These are phyloP conservation scores for Hypoxylon rickii DNA, from an alignment of 495 filamentous ascomycete species.

Conservation along the genomic window DNA sequence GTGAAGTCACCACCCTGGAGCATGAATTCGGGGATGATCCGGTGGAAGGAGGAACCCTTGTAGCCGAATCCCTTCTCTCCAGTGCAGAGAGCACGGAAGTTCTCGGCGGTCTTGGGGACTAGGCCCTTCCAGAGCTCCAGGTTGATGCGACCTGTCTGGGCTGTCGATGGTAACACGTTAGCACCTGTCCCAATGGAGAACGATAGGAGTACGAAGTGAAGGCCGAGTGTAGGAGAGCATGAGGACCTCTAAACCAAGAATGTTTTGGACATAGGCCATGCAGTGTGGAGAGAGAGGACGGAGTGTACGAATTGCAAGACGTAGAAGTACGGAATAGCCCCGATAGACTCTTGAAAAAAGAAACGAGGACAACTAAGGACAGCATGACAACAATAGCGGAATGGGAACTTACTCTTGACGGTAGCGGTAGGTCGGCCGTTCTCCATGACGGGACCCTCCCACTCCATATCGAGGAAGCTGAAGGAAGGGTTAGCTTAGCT, in stretches of 20 bases:
- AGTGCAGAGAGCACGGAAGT: conserved; percentile 94
- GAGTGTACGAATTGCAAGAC: too few species aligned
- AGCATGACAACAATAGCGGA: conserved; percentile 24
- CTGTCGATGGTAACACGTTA: too few species aligned
- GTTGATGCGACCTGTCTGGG: conserved; percentile 78
- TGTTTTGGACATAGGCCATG: too few species aligned
- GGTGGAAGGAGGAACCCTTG: conserved; percentile 87
- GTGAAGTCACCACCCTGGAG: conserved; percentile 99
- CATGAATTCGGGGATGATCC: conserved; percentile 97
- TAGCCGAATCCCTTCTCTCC: conserved; percentile 87
- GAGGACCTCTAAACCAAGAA: neutral
- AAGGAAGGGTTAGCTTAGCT: conserved; percentile 37
- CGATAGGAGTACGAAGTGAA: conserved; percentile 6
- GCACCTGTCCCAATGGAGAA: conserved; percentile 10
- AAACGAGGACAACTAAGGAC: too few species aligned
- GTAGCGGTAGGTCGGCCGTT: conserved; percentile 59
- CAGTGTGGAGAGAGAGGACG: too few species aligned
- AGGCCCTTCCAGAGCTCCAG: conserved; percentile 87
- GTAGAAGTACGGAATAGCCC: too few species aligned
- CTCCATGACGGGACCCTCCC: conserved; percentile 69
- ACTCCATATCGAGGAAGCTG: conserved; percentile 51
- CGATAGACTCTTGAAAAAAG: too few species aligned
- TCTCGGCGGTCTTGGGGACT: conserved; percentile 89
- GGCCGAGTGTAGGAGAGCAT: neutral
- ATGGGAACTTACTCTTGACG: conserved; percentile 61